Base-by-base conservation (phyloP, 495 filamentous ascomycete genomes). In the Margaritispora aquatica region DNA sequence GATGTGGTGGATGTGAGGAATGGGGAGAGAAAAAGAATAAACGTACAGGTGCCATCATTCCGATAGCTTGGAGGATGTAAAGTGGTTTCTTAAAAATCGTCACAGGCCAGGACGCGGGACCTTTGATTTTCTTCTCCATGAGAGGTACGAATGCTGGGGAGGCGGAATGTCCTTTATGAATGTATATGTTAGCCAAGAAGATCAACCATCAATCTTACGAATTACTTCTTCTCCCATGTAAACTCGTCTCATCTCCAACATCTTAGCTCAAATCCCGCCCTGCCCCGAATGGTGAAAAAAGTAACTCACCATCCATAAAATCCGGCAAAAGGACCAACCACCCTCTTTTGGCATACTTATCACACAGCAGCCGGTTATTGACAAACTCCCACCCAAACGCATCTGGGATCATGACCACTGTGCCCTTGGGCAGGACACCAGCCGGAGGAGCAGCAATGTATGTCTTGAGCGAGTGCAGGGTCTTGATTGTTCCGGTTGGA, bases 281-380 rank as follows among this genome's bases (percentile, higher is more conserved):
- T 36, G 22, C 11, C 11, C 5, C 26, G 27, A n/a, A n/a, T n/a
- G n/a, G n/a, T n/a, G n/a, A n/a, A n/a, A n/a, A n/a, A n/a, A n/a
- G n/a, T n/a, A n/a, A n/a, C n/a, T n/a, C n/a, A 81, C 83, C 82
- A 55, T 75, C 67, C 80, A 85, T 81, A 62, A 86, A 82, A 57
- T 86, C 83, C 0, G 82, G 84, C 36, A 81, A 60, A 61, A 79
- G 81, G 26, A 85, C 80, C 5, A 65, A 65, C 8, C 69, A 71
- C 0, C 75, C 73, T 54, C 73, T 73, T 29, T 74, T 67, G 4
- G 82, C 80, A 62, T 80, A 83, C 19, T 67, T 58, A 58, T 87
- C 82, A 8, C 77, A 75, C 13, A 85, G 66, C 0, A 81, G 63
- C 13, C 83, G 71, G 38, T 72, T 75, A 62, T 87, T 85, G 20